Conservation (phyloP, 2,329 filamentous ascomycete genomes). For the Fusarium phyllophilum region DNA sequence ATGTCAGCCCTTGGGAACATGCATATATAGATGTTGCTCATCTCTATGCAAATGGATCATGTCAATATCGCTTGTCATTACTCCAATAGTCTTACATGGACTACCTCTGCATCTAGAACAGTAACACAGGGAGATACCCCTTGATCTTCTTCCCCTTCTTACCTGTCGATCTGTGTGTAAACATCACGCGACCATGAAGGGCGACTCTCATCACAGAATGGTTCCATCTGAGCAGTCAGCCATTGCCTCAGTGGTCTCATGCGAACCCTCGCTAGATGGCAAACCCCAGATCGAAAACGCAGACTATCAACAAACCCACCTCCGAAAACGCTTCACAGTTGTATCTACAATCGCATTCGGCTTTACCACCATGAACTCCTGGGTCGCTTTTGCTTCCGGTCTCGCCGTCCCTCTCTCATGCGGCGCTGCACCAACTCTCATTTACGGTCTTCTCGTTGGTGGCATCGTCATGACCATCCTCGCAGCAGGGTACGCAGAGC, state of each 20-base stretch:
- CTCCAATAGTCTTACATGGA: too few species aligned
- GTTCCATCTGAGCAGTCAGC: too few species aligned
- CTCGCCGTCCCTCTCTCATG: background rate
- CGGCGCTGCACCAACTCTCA: background rate
- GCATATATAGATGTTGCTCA: background rate
- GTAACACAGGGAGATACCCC: too few species aligned
- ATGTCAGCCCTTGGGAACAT: accelerated
- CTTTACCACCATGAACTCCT: background rate
- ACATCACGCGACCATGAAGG: too few species aligned
- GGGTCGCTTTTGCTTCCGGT: background rate
- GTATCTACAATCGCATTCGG: background rate
- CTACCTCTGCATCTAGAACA: too few species aligned
- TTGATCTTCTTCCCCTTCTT: too few species aligned
- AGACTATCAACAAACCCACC: background rate
- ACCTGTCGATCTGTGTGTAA: too few species aligned
- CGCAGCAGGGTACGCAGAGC: background rate
- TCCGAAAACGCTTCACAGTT: background rate
- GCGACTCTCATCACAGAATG: background rate
- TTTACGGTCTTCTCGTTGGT: background rate
- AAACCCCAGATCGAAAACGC: background rate
- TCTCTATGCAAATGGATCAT: too few species aligned
- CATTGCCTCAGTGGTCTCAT: background rate
- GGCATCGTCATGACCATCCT: background rate
- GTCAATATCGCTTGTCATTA: too few species aligned
- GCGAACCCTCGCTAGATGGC: background rate